These are phyloP conservation scores for Agrocybe chaxingu DNA, from an alignment of 768 basidiomycete species.

Conservation along the genomic window DNA sequence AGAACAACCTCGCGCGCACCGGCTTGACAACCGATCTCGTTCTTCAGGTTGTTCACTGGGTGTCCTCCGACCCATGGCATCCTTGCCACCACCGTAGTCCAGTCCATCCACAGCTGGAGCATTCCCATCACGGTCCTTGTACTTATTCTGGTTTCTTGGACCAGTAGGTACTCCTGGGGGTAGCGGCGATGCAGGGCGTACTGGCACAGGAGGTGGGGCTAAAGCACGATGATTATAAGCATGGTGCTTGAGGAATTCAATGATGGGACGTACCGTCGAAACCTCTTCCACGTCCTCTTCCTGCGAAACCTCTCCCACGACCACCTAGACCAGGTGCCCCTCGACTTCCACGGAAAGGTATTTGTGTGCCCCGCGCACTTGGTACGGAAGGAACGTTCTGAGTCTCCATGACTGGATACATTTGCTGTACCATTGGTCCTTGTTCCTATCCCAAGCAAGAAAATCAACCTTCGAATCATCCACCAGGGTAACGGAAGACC, in stretches of 20 bases:
- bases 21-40: constrained; percentile 43
- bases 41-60: constrained; percentile 70
- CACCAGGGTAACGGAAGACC: constrained; percentile 21
- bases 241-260: constrained; percentile 7
- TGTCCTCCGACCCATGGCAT: constrained; percentile 52
- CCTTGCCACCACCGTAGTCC: constrained; percentile 60
- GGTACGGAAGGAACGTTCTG: constrained; percentile 46
- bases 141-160: constrained; percentile 84
- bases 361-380: constrained; percentile 32
- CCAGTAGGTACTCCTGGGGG: constrained; percentile 88
- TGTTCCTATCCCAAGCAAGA: constrained; percentile 42
- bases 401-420: constrained; percentile 67
- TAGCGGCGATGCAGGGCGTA: constrained; percentile 78
- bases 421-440: constrained; percentile 58
- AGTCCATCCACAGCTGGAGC: constrained; percentile 86
- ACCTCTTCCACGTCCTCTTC: constrained; percentile 41
- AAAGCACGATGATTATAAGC: constrained; percentile 4
- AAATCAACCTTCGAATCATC: constrained; percentile 12
- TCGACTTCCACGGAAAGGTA: constrained; percentile 36
- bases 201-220: constrained; percentile 48
- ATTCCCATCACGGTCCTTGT: constrained; percentile 85
- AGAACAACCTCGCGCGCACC: constrained; percentile 33
- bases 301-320: constrained; percentile 38
- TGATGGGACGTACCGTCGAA: constrained; percentile 32
- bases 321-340: constrained; percentile 34